Base-by-base conservation (phyloP, 2,329 filamentous ascomycete genomes). In the Rutstroemia sp. region DNA sequence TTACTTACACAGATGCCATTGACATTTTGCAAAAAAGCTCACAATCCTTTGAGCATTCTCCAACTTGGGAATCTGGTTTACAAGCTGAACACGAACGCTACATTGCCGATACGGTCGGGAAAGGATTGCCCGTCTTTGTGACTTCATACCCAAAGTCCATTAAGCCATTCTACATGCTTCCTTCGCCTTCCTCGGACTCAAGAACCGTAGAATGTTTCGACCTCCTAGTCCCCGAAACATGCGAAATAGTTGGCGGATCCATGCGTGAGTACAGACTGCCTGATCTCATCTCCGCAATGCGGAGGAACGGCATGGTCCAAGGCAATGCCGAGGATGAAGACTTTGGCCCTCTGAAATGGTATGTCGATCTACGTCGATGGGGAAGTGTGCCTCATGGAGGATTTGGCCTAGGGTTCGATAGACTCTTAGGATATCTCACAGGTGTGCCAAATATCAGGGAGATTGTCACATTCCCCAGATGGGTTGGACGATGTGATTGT, bases 51-150 rank as follows among this genome's bases (percentile, higher is more conserved):
- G 76, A 82, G 50, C 81, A 87, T 68, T 73, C 76, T 48, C 89
- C 90, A 4, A 74, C 75, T 2, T 94, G 90, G 84, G 81, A 84
- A 37, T 75, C 77, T 27, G 88, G 88, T 19, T 78, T 99, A 30
- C 89, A 94, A 66, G 87, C 92, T 1, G 92, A 97, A 70, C 94
- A 99, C 73, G 94, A 99, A 73, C 89, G 84, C 68, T 96, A 85
- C 69, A 79, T 99, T 54, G 91, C 94, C 48, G 77, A 82, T 53
- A 75, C 75, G 25, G 68, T 92, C 25, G 75, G 73, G 48, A 68
- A 73, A 16, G 48, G 58, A 19, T 74, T 74, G 42, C 94, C 94
- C 7, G 78, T 97, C 46, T 97, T 97, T 69, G 84, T 99, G 61
- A 97, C 92, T 14, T 80, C 96, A 70, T 99, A 96, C 69, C 94